A percentile compares a stretch with the other conserved stretches of the same genome.
phyloP scores from a whole-genome alignment of 2,329 filamentous ascomycete genomes.

The Alternaria rosae region DNA sequence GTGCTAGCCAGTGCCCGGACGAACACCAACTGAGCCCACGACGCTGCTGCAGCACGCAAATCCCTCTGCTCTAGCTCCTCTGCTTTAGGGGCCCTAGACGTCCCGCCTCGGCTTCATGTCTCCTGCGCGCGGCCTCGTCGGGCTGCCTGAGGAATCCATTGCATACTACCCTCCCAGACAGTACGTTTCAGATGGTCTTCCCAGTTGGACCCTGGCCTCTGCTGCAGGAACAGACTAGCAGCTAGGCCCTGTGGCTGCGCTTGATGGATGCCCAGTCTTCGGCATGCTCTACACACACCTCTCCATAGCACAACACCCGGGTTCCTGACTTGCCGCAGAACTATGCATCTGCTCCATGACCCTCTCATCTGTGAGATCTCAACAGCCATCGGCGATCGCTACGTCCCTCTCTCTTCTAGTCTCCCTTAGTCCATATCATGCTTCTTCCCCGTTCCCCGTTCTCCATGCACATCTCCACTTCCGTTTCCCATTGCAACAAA shows the following conservation, averaged over 20 bases:
- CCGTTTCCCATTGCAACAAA: background rate
- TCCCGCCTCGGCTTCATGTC: background rate
- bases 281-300: background rate
- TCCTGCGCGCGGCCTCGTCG: background rate
- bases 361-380: background rate
- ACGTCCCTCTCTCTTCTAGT: background rate
- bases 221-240: constrained; percentile 1
- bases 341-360: background rate
- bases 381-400: background rate
- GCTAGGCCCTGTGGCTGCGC: background rate
- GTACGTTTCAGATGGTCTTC: background rate
- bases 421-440: background rate
- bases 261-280: background rate
- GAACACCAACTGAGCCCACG: background rate
- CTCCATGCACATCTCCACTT: background rate
- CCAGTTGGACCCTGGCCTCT: background rate
- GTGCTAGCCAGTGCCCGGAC: background rate
- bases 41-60: background rate
- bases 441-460: background rate
- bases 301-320: background rate
- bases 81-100: background rate
- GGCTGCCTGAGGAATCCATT: background rate
- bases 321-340: background rate
- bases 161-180: background rate
- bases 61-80: background rate